Evolutionary conservation across 208 protist genomes (phyloP).

Genomic region (Crithidia acanthocephali): DNA sequence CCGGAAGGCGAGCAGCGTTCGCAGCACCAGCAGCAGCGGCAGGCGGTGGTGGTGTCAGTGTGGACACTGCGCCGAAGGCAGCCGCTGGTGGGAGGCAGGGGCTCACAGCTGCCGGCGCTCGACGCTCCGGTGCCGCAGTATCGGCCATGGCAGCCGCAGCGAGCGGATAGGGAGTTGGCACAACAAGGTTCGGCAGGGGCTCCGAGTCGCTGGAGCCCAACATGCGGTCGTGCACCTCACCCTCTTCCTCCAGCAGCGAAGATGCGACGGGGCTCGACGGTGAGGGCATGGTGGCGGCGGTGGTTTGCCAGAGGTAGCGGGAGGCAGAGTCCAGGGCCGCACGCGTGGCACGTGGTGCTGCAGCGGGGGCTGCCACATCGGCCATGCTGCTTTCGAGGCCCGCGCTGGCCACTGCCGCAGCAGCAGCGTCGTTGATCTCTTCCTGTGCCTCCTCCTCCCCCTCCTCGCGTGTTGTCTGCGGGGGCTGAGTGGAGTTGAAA

Average conservation of each 20-base stretch:
- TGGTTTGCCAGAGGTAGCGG: slow-evolving; percentile 30
- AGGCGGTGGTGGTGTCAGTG: too few species aligned
- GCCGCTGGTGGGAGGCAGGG: too few species aligned
- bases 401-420: neutral
- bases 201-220: neutral
- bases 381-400: too few species aligned
- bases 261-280: slow-evolving; percentile 30
- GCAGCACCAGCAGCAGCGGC: too few species aligned
- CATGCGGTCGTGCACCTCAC: neutral
- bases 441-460: neutral
- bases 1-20: neutral
- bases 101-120: too few species aligned
- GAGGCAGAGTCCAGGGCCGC: slow-evolving; percentile 6
- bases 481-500: neutral
- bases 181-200: neutral
- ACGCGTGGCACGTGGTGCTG: neutral
- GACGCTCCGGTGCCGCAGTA: too few species aligned
- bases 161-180: neutral
- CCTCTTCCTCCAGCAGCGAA: slow-evolving; percentile 3
- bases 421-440: neutral
- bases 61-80: too few species aligned
- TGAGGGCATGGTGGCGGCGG: slow-evolving; percentile 29
- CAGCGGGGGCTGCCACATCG: neutral
- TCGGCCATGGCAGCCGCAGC: too few species aligned
- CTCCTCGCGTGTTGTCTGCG: neutral